phyloP scores from a whole-genome alignment of 2,329 filamentous ascomycete species.

The Phaeosphaeria sp. region DNA sequence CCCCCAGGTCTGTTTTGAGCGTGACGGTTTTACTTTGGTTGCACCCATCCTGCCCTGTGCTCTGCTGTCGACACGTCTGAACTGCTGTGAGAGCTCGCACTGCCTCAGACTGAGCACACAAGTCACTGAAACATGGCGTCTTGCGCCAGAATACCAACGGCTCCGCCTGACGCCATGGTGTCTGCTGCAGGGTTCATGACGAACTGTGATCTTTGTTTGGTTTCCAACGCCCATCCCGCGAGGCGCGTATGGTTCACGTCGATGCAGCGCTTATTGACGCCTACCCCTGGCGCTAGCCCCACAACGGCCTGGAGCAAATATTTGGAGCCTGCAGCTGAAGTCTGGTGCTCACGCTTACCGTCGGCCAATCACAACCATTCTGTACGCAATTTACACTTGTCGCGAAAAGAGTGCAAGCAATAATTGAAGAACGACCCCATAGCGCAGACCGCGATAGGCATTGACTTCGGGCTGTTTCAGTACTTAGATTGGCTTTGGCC shows the following conservation, averaged over 20 bases:
- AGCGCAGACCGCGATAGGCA: constrained; percentile 12
- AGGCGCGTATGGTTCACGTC: constrained; percentile 32
- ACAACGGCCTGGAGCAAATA: constrained; percentile 19
- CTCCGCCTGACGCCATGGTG: constrained; percentile 15
- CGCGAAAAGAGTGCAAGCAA: constrained; percentile 19
- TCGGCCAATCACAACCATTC: constrained; percentile 24
- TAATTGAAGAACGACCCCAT: constrained; percentile 9
- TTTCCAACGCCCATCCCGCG: constrained; percentile 30
- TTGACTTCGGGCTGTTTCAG: constrained; percentile 10
- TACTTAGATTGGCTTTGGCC: not conserved
- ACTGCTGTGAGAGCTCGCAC: constrained; percentile 9
- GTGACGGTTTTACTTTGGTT: constrained; percentile 27
- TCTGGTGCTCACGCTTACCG: constrained; percentile 14
- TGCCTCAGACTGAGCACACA: constrained; percentile 15
- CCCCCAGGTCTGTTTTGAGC: constrained; percentile 35
- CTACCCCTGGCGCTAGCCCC: constrained; percentile 36
- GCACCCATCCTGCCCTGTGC: constrained; percentile 21
- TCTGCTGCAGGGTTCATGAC: constrained; percentile 26
- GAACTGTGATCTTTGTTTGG: constrained; percentile 25
- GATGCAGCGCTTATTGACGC: constrained; percentile 28
- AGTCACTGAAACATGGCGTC: constrained; percentile 17
- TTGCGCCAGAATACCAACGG: constrained; percentile 14
- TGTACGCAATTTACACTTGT: constrained; percentile 18
- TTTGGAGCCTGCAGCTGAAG: constrained; percentile 10
- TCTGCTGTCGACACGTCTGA: constrained; percentile 2